phyloP scores from a whole-genome alignment of 1,139 yeast species.

The Geotrichum cucujoidarum region DNA sequence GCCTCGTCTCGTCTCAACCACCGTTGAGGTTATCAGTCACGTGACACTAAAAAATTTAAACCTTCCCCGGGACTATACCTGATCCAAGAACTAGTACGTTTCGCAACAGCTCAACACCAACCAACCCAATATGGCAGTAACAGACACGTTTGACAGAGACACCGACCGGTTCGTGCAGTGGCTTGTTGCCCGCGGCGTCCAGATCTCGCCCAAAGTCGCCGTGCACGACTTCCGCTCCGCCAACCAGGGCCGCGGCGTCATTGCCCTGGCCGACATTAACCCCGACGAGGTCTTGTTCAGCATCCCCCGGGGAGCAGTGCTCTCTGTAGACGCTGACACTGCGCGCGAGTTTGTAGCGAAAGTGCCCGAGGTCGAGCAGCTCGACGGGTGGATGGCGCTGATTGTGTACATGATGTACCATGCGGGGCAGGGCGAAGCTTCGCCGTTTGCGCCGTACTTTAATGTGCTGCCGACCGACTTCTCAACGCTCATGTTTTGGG shows the following conservation, averaged over 20 bases:
- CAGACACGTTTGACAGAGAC: not conserved
- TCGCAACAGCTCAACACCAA: too few species aligned
- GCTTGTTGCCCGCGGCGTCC: conserved; percentile 47
- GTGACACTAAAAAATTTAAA: too few species aligned
- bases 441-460: conserved; percentile 64
- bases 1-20: too few species aligned
- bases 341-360: conserved; percentile 29
- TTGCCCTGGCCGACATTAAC: conserved; percentile 58
- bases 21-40: too few species aligned
- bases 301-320: conserved; percentile 54
- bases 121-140: too few species aligned
- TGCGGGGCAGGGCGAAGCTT: conserved; percentile 44
- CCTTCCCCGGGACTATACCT: too few species aligned
- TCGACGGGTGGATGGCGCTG: conserved; percentile 69
- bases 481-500: conserved; percentile 80
- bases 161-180: conserved; percentile 44
- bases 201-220: conserved; percentile 51
- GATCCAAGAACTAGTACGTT: too few species aligned
- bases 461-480: conserved; percentile 60
- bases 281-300: conserved; percentile 60
- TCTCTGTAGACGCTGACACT: conserved; percentile 54
- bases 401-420: conserved; percentile 52
- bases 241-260: conserved; percentile 73
- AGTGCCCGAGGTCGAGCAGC: conserved; percentile 42
- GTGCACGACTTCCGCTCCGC: conserved; percentile 55